A percentile compares a stretch with the other conserved stretches of the same genome.
Conservation (phyloP, 208 protist species). For the Willaertia magna region DNA sequence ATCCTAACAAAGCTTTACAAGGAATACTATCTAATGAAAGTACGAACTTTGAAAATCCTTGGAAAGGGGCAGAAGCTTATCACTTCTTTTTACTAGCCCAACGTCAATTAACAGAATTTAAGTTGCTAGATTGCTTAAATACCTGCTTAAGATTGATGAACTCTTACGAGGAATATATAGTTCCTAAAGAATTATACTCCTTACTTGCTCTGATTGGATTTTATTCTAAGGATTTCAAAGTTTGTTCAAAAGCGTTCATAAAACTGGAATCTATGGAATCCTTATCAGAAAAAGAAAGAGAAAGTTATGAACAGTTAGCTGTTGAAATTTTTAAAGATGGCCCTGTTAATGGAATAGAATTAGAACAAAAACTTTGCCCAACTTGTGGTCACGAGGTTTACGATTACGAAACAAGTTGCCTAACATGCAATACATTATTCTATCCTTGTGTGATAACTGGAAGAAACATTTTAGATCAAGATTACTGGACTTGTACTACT, state of each 20-base stretch:
- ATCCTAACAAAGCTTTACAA: constrained; percentile 25
- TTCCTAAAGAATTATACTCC: constrained; percentile 67
- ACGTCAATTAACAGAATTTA: constrained; percentile 60
- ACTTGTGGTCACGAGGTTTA: constrained; percentile 64
- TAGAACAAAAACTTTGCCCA: constrained; percentile 53
- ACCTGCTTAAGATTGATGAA: constrained; percentile 34
- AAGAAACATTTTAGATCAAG: constrained; percentile 50
- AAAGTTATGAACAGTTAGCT: constrained; percentile 69
- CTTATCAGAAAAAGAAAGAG: constrained; percentile 31
- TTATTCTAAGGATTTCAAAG: constrained; percentile 65
- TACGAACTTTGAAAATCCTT: constrained; percentile 58
- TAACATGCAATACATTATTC: constrained; percentile 61
- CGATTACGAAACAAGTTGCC: constrained; percentile 67
- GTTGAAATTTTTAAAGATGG: constrained; percentile 66
- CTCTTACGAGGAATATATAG: constrained; percentile 82
- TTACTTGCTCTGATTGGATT: constrained; percentile 81
- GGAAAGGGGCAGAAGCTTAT: constrained; percentile 83
- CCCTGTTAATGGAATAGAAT: constrained; percentile 52
- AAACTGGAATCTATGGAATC: constrained; percentile 70
- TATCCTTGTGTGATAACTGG: constrained; percentile 65
- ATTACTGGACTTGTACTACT: constrained; percentile 51
- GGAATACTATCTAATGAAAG: constrained; percentile 56
- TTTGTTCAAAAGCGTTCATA: constrained; percentile 84
- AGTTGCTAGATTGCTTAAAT: constrained; percentile 40
- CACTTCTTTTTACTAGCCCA: constrained; percentile 82